Conservation (phyloP, 148 eudicot species). For the Cornus florida region DNA sequence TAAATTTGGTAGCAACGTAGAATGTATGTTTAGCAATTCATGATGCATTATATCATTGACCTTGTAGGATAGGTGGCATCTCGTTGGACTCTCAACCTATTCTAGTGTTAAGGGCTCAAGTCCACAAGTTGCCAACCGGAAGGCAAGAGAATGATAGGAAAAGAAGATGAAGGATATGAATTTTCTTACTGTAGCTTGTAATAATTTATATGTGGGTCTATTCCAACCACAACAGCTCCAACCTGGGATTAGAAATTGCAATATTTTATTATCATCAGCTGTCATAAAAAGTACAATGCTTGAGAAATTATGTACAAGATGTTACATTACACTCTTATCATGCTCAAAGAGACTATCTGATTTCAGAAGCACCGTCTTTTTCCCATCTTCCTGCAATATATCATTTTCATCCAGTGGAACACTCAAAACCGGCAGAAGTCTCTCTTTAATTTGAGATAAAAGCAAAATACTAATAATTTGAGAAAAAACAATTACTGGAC, state of each 20-base stretch:
- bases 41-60: neutral
- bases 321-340: slow-evolving; percentile 72
- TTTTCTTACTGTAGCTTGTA: slow-evolving; percentile 83
- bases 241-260: slow-evolving; percentile 46
- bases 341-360: slow-evolving; percentile 60
- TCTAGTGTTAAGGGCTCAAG: neutral
- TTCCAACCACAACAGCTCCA: slow-evolving; percentile 95
- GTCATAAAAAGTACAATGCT: slow-evolving; percentile 6
- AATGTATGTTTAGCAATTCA: neutral
- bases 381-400: slow-evolving; percentile 67
- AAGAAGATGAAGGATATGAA: slow-evolving; percentile 4
- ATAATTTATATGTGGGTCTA: slow-evolving; percentile 78
- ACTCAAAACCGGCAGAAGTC: neutral
- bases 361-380: slow-evolving; percentile 54
- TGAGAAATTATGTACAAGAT: neutral
- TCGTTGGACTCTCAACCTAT: neutral
- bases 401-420: slow-evolving; percentile 1
- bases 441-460: neutral
- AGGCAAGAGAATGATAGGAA: neutral
- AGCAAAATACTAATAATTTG: neutral
- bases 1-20: too few species aligned
- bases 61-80: neutral
- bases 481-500: neutral
- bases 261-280: neutral
- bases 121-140: too few species aligned